phyloP scores from a whole-genome alignment of 345 rosid species.

The Populus euphratica region DNA sequence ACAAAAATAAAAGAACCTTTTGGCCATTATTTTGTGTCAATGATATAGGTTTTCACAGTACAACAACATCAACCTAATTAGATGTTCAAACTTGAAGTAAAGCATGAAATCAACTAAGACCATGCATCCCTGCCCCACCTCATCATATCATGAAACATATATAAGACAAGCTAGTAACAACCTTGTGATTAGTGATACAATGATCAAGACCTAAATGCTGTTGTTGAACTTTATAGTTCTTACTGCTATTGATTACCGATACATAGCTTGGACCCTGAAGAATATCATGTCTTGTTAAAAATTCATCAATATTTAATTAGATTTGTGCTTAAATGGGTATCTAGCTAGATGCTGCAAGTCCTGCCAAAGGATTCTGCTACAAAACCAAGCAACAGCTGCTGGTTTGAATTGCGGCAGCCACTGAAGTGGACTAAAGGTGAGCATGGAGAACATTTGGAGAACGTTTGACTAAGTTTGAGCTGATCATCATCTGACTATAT shows the following conservation, averaged over 20 bases:
- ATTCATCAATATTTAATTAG: neutral
- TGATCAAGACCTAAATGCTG: neutral
- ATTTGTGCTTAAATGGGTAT: neutral
- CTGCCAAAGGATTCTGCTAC: neutral
- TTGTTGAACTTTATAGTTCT: neutral
- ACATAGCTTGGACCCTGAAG: neutral
- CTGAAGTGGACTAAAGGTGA: neutral
- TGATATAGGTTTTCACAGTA: no score
- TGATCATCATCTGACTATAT: neutral
- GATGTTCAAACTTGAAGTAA: neutral
- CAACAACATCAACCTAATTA: no score
- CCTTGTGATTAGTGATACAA: neutral
- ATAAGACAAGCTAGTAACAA: neutral
- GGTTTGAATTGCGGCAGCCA: neutral
- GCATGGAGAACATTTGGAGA: neutral
- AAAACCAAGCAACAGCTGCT: neutral
- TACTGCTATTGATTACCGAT: neutral
- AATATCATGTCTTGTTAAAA: neutral
- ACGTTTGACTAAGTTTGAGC: neutral
- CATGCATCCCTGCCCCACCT: neutral
- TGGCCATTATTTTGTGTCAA: neutral
- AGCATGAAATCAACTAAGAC: neutral
- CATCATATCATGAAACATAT: neutral
- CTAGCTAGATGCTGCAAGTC: neutral
- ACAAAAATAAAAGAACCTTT: conserved; percentile 2